These are phyloP conservation scores for Carnegiea gigantea DNA, from an alignment of 179 eudicot species.

Conservation along the genomic window DNA sequence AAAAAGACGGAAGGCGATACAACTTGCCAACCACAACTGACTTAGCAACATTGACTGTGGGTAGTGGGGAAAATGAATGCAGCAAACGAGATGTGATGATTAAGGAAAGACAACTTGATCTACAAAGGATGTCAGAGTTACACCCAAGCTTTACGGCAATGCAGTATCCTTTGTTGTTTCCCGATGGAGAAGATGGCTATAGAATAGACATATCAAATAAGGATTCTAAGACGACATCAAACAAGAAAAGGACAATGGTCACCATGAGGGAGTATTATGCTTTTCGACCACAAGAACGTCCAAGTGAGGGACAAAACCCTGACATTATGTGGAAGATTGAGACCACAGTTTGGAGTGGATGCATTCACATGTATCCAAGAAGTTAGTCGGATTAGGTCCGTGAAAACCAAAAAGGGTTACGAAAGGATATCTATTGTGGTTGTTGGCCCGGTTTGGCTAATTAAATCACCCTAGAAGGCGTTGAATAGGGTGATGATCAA, in stretches of 20 bases:
- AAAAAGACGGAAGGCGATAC: slow-evolving; percentile 9
- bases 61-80: background rate
- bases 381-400: background rate
- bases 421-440: background rate
- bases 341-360: slow-evolving; percentile 28
- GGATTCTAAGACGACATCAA: background rate
- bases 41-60: slow-evolving; percentile 20
- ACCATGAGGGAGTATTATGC: slow-evolving; percentile 26
- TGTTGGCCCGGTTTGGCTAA: no score
- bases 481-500: no score
- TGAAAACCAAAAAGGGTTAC: background rate
- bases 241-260: background rate
- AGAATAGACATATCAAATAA: background rate
- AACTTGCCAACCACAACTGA: slow-evolving; percentile 19
- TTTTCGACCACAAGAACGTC: slow-evolving; percentile 15
- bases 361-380: slow-evolving; percentile 7
- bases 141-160: slow-evolving; percentile 25
- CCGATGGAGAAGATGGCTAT: slow-evolving; percentile 31
- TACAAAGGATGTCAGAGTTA: slow-evolving; percentile 10
- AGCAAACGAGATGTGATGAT: slow-evolving; percentile 15
- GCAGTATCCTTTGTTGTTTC: slow-evolving; percentile 31
- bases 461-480: no score
- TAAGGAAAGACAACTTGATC: background rate
- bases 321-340: background rate
- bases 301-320: background rate